Evolutionary conservation across 208 protist genomes (phyloP), one percentile per base, ranked within the genome.

Genomic region (Trypanosoma avium): DNA sequence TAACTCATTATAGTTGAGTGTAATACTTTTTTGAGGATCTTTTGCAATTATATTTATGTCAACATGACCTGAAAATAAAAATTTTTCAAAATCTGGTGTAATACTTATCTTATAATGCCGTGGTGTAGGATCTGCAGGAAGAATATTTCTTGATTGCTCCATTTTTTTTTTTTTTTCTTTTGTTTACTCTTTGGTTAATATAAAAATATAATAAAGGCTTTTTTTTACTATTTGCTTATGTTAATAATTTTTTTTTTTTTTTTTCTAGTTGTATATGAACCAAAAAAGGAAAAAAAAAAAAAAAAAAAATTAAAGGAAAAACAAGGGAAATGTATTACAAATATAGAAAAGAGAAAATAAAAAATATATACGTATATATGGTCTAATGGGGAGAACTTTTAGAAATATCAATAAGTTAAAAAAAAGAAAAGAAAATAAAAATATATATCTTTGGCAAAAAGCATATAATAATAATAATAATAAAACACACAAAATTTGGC

Each of bases 1-100:
- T 3, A 95, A 60, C 15, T 83, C 86, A 26, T 75, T 69, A 6
- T 78, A 77, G 54, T 95, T 89, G 22, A 95, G 73, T n/a, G 74
- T 81, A 48, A 95, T 87, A 22, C 53, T 62, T 22, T 33, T 53
- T 22, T 77, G 70, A 6, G 60, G 32, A 30, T 63, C 60, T 40
- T 45, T 32, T 12, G 61, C 65, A 13, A 26, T 63, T 7, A 92
- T 32, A 17, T 83, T 42, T 46, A 95, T 90, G 10, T 58, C 65
- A 29, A 95, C 84, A 24, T 61, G 54, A 9, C 84, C 86, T 4
- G 45, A 36, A 67, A 93, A 95, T n/a, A 73, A 77, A 54, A 89
- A 86, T 15, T 57, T 49, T 10, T 82, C 77, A 26, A 95, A 82
- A 35, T 91, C 77, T 13, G 79, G 75, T 17, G 36, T 36, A 27